Evolutionary conservation across 306 rosid species (phyloP).

Genomic region (Cyclanthera cordifolia): DNA sequence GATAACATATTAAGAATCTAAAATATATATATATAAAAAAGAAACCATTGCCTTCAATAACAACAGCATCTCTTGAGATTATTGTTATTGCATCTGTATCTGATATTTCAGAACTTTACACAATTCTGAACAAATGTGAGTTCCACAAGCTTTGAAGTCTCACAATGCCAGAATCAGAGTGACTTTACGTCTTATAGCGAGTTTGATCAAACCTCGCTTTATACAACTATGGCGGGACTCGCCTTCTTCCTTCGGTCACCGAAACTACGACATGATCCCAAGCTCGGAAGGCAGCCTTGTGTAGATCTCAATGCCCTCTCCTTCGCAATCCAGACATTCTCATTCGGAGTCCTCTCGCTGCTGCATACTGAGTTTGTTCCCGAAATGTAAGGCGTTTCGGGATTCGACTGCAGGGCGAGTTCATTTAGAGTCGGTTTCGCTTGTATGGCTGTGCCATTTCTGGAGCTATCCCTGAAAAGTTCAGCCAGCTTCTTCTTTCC

Average conservation of each 20-base stretch:
- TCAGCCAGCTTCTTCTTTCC: constrained; percentile 51
- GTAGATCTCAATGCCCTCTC: constrained; percentile 34
- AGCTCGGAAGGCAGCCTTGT: constrained; percentile 71
- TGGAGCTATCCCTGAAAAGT: constrained; percentile 55
- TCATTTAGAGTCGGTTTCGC: constrained; percentile 25
- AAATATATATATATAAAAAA: no score
- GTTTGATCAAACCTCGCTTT: constrained; percentile 18
- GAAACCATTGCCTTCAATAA: not conserved
- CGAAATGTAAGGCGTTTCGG: constrained; percentile 35
- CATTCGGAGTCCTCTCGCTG: constrained; percentile 48
- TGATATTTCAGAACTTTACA: constrained; percentile 6
- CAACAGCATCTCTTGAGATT: not conserved
- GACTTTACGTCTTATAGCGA: not conserved
- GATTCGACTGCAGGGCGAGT: constrained; percentile 35
- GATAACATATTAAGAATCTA: no score
- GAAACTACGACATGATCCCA: constrained; percentile 55
- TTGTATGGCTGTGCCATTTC: constrained; percentile 18
- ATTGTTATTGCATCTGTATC: not conserved
- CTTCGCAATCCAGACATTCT: constrained; percentile 16
- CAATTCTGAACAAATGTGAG: constrained; percentile 2
- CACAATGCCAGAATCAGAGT: not conserved
- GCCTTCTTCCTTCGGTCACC: constrained; percentile 60
- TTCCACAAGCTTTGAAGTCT: not conserved
- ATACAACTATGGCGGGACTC: constrained; percentile 47
- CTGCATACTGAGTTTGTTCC: constrained; percentile 36